Evolutionary conservation across 345 rosid genomes (phyloP), one percentile per base, ranked within the genome.

Genomic region (Eucalyptus pumila): DNA sequence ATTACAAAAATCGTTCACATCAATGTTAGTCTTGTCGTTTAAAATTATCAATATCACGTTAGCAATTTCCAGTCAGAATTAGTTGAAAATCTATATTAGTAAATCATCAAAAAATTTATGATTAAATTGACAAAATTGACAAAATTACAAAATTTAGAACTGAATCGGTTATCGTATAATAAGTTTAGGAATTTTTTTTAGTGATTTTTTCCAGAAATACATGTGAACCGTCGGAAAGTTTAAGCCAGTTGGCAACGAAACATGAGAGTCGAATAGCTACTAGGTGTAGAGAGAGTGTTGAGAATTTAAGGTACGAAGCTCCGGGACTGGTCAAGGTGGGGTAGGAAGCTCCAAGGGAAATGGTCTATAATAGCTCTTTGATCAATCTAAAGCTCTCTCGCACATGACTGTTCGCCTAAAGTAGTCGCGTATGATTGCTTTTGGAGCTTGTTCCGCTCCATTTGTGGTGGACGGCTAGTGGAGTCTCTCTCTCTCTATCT

Each of bases 1-100:
- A 69, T 34, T 17, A 6, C 4, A 37, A 76, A 19, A 37, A 37
- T 76, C 8, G 0, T 11, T 6, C 8, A 76, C 14, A 4, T 37
- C 14, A 37, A 6, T 6, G 0, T 7, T 1, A 4, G 0, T 11
- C 1, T 3, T 72, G 1, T 13, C 0, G 0, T 24, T 6, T 6
- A 72, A 2, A 9, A 72, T 1, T 1, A 11, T 6, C 5, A 1
- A 37, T 6, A 4, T 19, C 14, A 21, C 2, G 0, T 11, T 3
- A 11, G 1, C 1, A 24, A 37, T 76, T 10, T 3, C 3, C 1
- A 21, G 0, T 0, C 2, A n/a, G n/a, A n/a, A n/a, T n/a, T n/a
- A n/a, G n/a, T n/a, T n/a, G n/a, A n/a, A n/a, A n/a, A n/a, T n/a
- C n/a, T n/a, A n/a, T n/a, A 37, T 19, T 37, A 11, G 5, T 11